Base-by-base conservation (phyloP, 257 asterid genomes). In the Ocimum tenuiflorum region DNA sequence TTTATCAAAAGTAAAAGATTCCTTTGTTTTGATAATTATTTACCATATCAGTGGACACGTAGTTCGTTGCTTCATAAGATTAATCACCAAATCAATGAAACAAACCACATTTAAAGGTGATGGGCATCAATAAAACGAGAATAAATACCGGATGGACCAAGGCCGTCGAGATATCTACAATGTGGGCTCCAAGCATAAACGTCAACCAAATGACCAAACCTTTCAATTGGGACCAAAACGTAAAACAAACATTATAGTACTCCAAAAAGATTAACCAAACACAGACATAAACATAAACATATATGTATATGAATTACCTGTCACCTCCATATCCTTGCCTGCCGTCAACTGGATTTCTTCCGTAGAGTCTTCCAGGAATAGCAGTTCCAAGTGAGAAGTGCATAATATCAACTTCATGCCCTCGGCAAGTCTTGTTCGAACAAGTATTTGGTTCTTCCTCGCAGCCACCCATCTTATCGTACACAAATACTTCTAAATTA, bases 291-390 rank as follows among this genome's bases (percentile, higher is more conserved):
- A 1, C n/a, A 15, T 5, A 31, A 51, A 27, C 7, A n/a, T 8
- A 11, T 43, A 36, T n/a, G 49, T 54, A 52, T 31, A 52, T 63
- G 62, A 19, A 19, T 70, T 69, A 85, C 92, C 91, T 85, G 67
- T 80, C 89, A 35, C 83, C 87, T 51, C 85, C 89, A 74, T 83
- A 69, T 63, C 85, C 87, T 57, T 79, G 77, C 45, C 74, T 60
- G 49, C 81, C 83, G 56, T 82, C 88, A 14, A 81, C 55, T 29
- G 75, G 79, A 77, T 79, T 85, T 24, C 80, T 73, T 4, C 89
- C 92, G 66, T 82, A 85, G 2, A 85, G 86, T 61, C 92, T 71
- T 71, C 92, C 92, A 13, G 92, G 92, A 60, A 85, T 81, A 23
- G 92, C 85, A 70, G 39, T 78, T 65, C 89, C 89, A 14, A 79